Base-by-base conservation (phyloP, 75 land plant species). In the Chamaecyparis obtusa region DNA sequence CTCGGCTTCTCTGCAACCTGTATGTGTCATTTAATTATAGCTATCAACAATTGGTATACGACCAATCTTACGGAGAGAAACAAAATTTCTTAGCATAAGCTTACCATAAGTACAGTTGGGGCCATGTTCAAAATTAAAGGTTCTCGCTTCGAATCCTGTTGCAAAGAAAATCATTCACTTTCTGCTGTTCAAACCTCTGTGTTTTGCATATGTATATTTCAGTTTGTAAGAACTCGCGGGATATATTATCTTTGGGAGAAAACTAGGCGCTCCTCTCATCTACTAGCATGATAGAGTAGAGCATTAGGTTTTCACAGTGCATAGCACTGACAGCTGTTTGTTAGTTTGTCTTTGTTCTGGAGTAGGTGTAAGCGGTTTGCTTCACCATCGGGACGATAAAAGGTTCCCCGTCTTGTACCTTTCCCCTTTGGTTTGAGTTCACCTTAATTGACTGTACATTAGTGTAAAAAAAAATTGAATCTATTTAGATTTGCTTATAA, bases 1-100 rank as follows among this genome's bases (percentile, higher is more conserved):
- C 99, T 98, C 13, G 99, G 99, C 92, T 98, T 98, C 93, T 98
- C 99, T 6, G 99, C 99, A n/a, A 97, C 99, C 99, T 96, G 90
- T 9, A 86, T 35, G 54, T 48, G 60, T 19, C 41, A 36, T 60
- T 51, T 51, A 2, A 51, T 13, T 51, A 14, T 24, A 48, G 33
- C 32, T 9, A 76, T 56, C 67, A 8, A 49, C 16, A 84, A 24
- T 67, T 46, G 46, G 46, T 48, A 56, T 37, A 82, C 15, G 48
- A 43, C 36, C 14, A 87, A 9, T 77, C 43, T 39, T 57, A 36
- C 49, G 43, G 21, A 6, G 8, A 81, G 13, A 15, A 43, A 27
- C 41, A 19, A 5, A 87, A n/a, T 41, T 67, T 32, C 49, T 35
- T 13, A 80, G 39, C 17, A 36, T 21, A 35, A 55, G n/a, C 72